These are phyloP conservation scores for Chamaecrista fasciculata DNA, from an alignment of 306 rosid species.

Conservation along the genomic window DNA sequence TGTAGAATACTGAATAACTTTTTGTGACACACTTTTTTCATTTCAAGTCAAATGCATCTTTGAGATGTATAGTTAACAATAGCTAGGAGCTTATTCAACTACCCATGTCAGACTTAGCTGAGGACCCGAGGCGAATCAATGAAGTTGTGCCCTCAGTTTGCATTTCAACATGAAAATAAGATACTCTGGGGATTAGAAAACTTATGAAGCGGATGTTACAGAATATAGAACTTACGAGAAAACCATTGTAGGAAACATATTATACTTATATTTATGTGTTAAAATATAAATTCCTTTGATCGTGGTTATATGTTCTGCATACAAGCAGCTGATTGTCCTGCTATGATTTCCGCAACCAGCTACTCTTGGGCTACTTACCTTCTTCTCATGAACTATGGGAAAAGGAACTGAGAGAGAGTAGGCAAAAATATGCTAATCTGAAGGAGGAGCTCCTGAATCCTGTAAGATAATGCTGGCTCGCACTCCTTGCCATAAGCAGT, in stretches of 20 bases:
- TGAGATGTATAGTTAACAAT: neutral
- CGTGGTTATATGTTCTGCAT: conserved; percentile 24
- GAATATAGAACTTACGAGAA: neutral
- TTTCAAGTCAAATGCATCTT: neutral
- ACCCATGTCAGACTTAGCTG: neutral
- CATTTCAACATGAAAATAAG: neutral
- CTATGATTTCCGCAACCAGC: conserved; percentile 50
- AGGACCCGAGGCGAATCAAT: neutral
- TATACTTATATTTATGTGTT: neutral
- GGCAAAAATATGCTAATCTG: conserved; percentile 56
- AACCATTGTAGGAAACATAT: neutral
- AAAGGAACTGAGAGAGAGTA: conserved; percentile 50
- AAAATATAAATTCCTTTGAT: conserved; percentile 18
- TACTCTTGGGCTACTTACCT: conserved; percentile 74
- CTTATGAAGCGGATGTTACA: neutral
- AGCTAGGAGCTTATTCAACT: neutral
- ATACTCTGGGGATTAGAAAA: neutral
- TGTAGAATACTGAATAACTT: neutral
- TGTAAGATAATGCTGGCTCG: conserved; percentile 50
- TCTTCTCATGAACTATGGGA: conserved; percentile 68
- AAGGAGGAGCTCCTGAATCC: conserved; percentile 74
- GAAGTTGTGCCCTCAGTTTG: neutral
- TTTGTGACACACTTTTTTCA: neutral
- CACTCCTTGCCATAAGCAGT: conserved; percentile 5
- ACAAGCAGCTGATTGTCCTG: conserved; percentile 38